Conservation (phyloP, 345 rosid genomes). For the Brassica rapa region DNA sequence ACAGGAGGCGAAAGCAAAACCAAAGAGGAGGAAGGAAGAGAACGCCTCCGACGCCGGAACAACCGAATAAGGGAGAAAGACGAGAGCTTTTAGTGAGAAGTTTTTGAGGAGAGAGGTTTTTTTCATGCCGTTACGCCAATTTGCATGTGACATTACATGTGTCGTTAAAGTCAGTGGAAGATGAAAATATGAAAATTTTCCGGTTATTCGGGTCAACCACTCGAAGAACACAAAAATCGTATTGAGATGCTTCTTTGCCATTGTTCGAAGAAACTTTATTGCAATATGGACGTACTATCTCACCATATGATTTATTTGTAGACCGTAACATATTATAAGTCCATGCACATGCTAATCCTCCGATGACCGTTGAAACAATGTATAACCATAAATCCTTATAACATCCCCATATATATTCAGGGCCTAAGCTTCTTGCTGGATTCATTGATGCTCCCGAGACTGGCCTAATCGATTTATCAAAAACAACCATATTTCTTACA, state of each 20-base stretch:
- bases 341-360: constrained; percentile 55
- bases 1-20: too few relatives aligned
- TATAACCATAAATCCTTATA: constrained; percentile 53
- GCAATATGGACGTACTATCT: constrained; percentile 31
- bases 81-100: too few relatives aligned
- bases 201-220: constrained; percentile 15
- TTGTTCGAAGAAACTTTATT: background rate
- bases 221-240: constrained; percentile 31
- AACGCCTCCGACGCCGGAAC: too few relatives aligned
- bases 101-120: too few relatives aligned
- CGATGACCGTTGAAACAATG: constrained; percentile 45
- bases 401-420: constrained; percentile 47
- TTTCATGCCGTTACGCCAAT: background rate
- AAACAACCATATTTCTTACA: background rate
- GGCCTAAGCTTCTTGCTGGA: constrained; percentile 71
- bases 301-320: constrained; percentile 49
- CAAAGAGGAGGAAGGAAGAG: too few relatives aligned
- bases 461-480: constrained; percentile 34
- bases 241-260: constrained; percentile 21
- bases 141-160: constrained; percentile 30
- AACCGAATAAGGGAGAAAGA: too few relatives aligned
- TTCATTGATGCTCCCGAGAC: constrained; percentile 78
- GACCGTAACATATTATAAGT: constrained; percentile 49
- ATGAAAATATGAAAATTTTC: constrained; percentile 30
- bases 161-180: constrained; percentile 14